A percentile compares a stretch with the other conserved stretches of the same genome.
Conservation (phyloP, 495 filamentous ascomycete species). For the Monascus purpureus region DNA sequence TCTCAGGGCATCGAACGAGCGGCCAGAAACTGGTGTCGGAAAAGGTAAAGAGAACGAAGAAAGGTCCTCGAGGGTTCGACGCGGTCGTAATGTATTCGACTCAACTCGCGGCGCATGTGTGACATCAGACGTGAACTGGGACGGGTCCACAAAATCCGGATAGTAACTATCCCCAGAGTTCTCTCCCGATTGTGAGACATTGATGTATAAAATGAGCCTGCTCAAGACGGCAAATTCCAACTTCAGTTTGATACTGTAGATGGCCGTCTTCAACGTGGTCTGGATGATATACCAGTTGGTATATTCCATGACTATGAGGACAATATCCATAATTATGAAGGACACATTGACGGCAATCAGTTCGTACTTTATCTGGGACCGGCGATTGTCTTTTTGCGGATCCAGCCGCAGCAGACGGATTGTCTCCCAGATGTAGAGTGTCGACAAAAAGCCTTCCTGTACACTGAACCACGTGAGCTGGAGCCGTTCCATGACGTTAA, state of each 20-base stretch:
- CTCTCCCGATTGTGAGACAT: not conserved
- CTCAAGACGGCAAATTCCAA: constrained; percentile 45
- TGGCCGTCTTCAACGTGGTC: constrained; percentile 39
- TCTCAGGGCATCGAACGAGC: no score
- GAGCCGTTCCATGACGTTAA: constrained; percentile 43
- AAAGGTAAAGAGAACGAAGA: no score
- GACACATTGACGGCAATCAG: constrained; percentile 42
- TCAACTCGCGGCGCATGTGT: not conserved
- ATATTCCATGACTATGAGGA: constrained; percentile 42
- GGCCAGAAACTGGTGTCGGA: no score
- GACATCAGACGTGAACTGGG: not conserved
- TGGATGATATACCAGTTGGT: constrained; percentile 36
- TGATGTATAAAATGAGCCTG: not conserved
- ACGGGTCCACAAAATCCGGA: constrained; percentile 1
- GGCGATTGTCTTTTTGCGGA: constrained; percentile 23
- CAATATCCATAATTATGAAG: constrained; percentile 39
- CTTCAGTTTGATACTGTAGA: constrained; percentile 52
- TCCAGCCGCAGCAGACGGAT: constrained; percentile 29
- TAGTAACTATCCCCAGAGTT: not conserved
- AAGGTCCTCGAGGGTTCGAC: not conserved
- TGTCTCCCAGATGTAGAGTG: constrained; percentile 41
- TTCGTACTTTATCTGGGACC: constrained; percentile 33
- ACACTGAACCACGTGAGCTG: constrained; percentile 45
- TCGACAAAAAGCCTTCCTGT: constrained; percentile 44
- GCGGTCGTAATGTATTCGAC: not conserved